Base-by-base conservation (phyloP, 257 asterid genomes). In the Eucommia ulmoides region DNA sequence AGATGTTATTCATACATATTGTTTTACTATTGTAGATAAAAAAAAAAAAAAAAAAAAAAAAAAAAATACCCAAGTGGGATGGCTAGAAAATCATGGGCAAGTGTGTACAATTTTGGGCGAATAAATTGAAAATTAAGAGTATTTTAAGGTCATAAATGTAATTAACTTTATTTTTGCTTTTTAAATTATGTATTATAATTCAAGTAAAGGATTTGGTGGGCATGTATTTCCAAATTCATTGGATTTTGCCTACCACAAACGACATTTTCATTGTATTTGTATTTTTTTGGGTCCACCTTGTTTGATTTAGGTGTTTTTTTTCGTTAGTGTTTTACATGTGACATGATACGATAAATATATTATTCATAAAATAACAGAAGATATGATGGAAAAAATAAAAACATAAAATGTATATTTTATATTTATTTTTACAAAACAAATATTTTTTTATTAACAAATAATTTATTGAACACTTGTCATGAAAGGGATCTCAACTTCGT, bases 161-260 rank as follows among this genome's bases (percentile, higher is more conserved):
- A n/a, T n/a, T n/a, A n/a, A n/a, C n/a, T n/a, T n/a, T n/a, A n/a
- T n/a, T n/a, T n/a, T n/a, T n/a, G n/a, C n/a, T n/a, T n/a, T n/a
- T n/a, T n/a, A n/a, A n/a, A n/a, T n/a, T n/a, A n/a, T n/a, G 20
- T 8, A 3, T 45, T 45, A 14, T 0, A 19, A 51, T 56, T 17
- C 19, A 22, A 24, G 48, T 61, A 33, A 41, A 23, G 33, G 51
- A 49, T 58, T 33, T 63, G 63, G 70, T 58, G 70, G 41, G 24
- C 21, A 44, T 50, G 21, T 49, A 45, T 23, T 58, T 51, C 38
- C 51, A 58, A n/a, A 33, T 53, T 63, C 41, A 54, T 49, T 54
- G 53, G 56, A 35, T 62, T 63, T n/a, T n/a, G 66, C 62, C 45
- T 54, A 50, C 29, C 45, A 52, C 54, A 24, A 45, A 59, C 50